These are phyloP conservation scores for Erodium trifolium DNA, from an alignment of 441 rosid genomes.

Conservation along the genomic window DNA sequence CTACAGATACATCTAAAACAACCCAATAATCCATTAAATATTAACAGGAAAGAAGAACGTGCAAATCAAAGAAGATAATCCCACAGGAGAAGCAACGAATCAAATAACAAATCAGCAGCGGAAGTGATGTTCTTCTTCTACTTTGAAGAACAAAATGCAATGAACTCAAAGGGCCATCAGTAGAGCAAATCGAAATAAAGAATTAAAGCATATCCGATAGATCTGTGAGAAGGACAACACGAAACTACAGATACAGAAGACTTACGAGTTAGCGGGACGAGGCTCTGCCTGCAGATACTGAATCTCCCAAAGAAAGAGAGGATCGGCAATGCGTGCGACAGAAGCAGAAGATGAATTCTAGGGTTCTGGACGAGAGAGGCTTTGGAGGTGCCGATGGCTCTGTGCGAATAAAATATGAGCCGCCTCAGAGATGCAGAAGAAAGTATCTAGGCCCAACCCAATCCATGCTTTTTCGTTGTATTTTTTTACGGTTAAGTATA, in stretches of 20 bases:
- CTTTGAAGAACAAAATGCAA: not conserved
- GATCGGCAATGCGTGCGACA: not conserved
- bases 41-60: not conserved
- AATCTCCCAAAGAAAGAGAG: not conserved
- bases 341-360: conserved; percentile 7
- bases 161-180: not conserved
- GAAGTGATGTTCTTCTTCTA: too few species aligned
- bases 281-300: not conserved
- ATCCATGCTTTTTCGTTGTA: too few species aligned
- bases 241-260: not conserved
- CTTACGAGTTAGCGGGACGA: not conserved
- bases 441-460: too few species aligned
- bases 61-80: not conserved
- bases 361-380: conserved; percentile 19
- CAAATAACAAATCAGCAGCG: not conserved
- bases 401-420: too few species aligned
- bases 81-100: not conserved
- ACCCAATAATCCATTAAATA: not conserved
- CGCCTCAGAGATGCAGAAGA: too few species aligned
- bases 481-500: too few species aligned
- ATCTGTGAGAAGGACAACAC: not conserved
- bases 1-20: not conserved
- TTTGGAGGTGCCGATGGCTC: conserved; percentile 19
- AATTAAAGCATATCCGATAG: not conserved
- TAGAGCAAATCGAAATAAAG: not conserved